These are phyloP conservation scores for Cupressus sempervirens DNA, from an alignment of 75 land plant genomes.

Conservation along the genomic window DNA sequence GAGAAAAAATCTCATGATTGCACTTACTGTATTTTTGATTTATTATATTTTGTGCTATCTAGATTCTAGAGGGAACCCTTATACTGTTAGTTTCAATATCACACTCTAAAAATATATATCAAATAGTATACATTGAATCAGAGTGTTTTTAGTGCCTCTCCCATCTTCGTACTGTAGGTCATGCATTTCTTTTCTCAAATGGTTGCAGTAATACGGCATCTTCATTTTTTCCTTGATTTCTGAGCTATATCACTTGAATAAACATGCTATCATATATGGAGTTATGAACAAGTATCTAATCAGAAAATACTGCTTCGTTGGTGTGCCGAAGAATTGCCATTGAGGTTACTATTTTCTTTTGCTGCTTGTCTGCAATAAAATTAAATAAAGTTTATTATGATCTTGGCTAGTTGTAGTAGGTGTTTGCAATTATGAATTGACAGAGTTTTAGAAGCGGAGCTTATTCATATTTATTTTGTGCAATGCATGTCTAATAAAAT, in stretches of 20 bases:
- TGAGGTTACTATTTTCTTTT: background rate
- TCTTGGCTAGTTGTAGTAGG: background rate
- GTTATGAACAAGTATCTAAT: background rate
- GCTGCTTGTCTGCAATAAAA: background rate
- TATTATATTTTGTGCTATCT: background rate
- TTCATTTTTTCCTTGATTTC: background rate
- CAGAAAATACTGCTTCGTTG: background rate
- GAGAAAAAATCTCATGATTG: too few relatives aligned
- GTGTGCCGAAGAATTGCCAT: background rate
- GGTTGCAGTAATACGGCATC: background rate
- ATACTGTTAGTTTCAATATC: background rate
- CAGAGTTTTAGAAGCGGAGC: background rate
- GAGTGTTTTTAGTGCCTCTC: background rate
- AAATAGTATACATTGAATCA: background rate
- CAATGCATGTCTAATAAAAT: background rate
- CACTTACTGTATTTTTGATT: background rate
- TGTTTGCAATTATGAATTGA: background rate
- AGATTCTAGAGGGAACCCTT: background rate
- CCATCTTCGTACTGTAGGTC: background rate
- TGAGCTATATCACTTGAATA: background rate
- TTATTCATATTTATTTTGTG: background rate
- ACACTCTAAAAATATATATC: background rate
- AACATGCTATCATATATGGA: conserved; percentile 9
- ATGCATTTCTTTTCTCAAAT: background rate
- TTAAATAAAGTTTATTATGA: background rate